Conservation (phyloP, 441 rosid species). For the Adansonia rubrostipa region DNA sequence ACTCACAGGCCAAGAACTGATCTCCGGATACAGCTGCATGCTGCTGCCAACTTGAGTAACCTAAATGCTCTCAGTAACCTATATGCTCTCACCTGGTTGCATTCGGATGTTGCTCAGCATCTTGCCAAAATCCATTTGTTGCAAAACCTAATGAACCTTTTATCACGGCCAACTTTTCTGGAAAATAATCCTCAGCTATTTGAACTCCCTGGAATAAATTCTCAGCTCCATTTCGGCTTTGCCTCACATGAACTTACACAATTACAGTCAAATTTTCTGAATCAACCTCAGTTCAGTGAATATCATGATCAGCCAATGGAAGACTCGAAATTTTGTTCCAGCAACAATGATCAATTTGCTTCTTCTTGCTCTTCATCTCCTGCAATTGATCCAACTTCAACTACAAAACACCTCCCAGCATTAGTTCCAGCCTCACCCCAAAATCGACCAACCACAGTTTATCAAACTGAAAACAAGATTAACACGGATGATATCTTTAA, state of each 20-base stretch:
- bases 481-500: constrained; percentile 31
- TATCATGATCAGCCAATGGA: constrained; percentile 22
- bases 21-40: constrained; percentile 49
- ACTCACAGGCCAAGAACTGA: constrained; percentile 61
- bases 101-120: constrained; percentile 49
- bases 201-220: constrained; percentile 37
- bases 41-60: constrained; percentile 41
- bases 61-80: no score
- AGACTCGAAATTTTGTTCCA: not conserved
- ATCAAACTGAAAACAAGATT: constrained; percentile 33
- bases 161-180: constrained; percentile 1
- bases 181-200: constrained; percentile 24
- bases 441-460: constrained; percentile 29
- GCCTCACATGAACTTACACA: no score
- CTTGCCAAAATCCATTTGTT: constrained; percentile 57
- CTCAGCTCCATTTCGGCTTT: constrained; percentile 17
- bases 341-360: not conserved
- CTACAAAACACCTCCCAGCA: constrained; percentile 38
- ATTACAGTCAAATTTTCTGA: no score
- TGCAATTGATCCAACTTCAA: constrained; percentile 29
- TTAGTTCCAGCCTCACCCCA: constrained; percentile 48
- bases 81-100: constrained; percentile 36
- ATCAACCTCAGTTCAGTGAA: constrained; percentile 8
- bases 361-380: not conserved
- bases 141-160: constrained; percentile 40